Base-by-base conservation (phyloP, 1,284 basidiomycete genomes). In the Phellopilus nigrolimitatus region DNA sequence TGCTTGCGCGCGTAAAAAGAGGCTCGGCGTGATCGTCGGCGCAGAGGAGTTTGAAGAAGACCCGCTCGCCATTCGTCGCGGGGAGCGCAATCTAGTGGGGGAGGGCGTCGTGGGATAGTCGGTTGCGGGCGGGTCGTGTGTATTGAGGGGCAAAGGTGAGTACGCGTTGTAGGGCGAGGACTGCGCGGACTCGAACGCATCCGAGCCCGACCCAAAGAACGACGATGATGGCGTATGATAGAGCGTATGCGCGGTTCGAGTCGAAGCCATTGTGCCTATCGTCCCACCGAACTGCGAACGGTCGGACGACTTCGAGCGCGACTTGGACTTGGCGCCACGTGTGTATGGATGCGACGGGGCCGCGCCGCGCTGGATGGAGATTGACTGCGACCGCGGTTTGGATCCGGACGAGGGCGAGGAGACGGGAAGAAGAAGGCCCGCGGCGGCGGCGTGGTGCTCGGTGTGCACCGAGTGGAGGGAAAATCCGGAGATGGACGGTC, bases 191-290 rank as follows among this genome's bases (percentile, higher is more conserved):
- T 70, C 65, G 57, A 66, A 73, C 21, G 59, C 56, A 57, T 72
- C 69, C 53, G 46, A 47, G 30, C 44, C 69, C 53, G 46, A 47
- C 27, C 44, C 61, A 53, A 78, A 81, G 42, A 86, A 56, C n/a
- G 84, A 87, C 0, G 85, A 86, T 0, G 81, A 77, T 5, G 87
- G 84, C 0, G 86, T 88, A 63, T 88, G 82, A 63, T 83, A 88
- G 41, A 81, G 72, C 1, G 81, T 79, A 5, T 78, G 62, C 2
- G 72, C 72, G 0, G 82, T 80, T 33, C 71, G 74, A n/a, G n/a
- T n/a, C n/a, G n/a, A n/a, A n/a, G n/a, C n/a, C 15, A 75, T 72
- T 17, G 79, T 72, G 38, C 77, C 72, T 64, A 80, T 65, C 9
- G 80, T 82, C 42, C 76, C 75, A 22, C 68, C 64, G 57, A 39